Base-by-base conservation (phyloP, 768 basidiomycete species). In the Termitomyces bulborhizus region DNA sequence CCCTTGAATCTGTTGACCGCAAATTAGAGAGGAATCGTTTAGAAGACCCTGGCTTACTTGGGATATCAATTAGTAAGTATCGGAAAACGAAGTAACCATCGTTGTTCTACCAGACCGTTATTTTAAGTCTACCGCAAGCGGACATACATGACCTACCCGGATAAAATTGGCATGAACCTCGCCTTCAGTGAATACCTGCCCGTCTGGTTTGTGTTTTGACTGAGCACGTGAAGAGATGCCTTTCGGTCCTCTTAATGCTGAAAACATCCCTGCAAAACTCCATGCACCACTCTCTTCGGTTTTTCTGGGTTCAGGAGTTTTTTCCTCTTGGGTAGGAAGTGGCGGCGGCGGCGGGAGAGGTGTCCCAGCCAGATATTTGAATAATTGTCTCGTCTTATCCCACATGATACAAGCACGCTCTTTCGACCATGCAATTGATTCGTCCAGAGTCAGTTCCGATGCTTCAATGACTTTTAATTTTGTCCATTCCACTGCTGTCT, bases 161-260 rank as follows among this genome's bases (percentile, higher is more conserved):
- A 90, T 74, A 41, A 90, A 76, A 69, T 88, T 84, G 8, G 83
- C 90, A 67, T 92, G 90, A 8, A 88, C 87, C 62, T 92, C 88
- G 7, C 90, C 90, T 57, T 91, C 88, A 16, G 77, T 83, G 70
- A 78, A 88, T 16, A 71, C 63, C 55, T 71, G 73, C 12, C 76
- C 78, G 21, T 72, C 70, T 21, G 64, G 56, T 29, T 72, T 71
- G 18, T 65, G 57, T 13, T 55, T 60, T 6, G 71, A 54, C 51
- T 72, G 73, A 53, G 52, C 58, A 39, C 58, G 57, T 44, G 62
- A 32, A 31, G 55, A 56, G 21, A 27, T 66, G 48, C 64, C 68
- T 47, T 66, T 69, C 32, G 69, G 62, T 42, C 75, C 72, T 59
- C 77, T 77, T 55, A 93, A 65, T 0, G 85, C 82, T 24, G 84